Evolutionary conservation across 305 asterid species (phyloP).

Genomic region (Rubia peregrina): DNA sequence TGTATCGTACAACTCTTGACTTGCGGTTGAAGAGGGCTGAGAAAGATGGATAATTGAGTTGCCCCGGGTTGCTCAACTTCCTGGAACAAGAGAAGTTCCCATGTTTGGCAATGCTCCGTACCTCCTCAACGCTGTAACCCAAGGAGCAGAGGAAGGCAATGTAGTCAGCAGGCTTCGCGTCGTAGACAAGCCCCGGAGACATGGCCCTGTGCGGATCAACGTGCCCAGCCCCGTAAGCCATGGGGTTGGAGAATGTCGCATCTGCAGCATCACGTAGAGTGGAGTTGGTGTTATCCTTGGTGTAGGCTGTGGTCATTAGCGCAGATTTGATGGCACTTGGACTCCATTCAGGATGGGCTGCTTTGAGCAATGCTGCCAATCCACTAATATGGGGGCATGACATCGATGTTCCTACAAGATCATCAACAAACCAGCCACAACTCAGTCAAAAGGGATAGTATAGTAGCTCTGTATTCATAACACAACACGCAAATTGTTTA

Average conservation of each 20-base stretch:
- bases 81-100: constrained; percentile 48
- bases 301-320: constrained; percentile 43
- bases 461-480: neutral
- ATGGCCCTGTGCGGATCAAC: constrained; percentile 77
- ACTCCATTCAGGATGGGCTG: constrained; percentile 45
- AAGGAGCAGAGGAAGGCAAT: constrained; percentile 75
- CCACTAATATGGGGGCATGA: constrained; percentile 50
- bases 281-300: constrained; percentile 49
- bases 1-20: constrained; percentile 33
- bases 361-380: constrained; percentile 37
- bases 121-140: constrained; percentile 37
- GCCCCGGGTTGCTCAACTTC: constrained; percentile 53
- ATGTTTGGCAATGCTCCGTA: constrained; percentile 41
- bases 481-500: no score
- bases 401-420: constrained; percentile 38
- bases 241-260: constrained; percentile 47
- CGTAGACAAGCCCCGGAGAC: constrained; percentile 76
- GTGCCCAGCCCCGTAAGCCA: constrained; percentile 75
- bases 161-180: constrained; percentile 51
- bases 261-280: constrained; percentile 63
- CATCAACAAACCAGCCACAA: neutral
- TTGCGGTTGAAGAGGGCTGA: constrained; percentile 47
- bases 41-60: constrained; percentile 86
- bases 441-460: neutral
- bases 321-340: constrained; percentile 43